Evolutionary conservation across 1,139 yeast species (phyloP).

Genomic region (Protomyces pachydermus): DNA sequence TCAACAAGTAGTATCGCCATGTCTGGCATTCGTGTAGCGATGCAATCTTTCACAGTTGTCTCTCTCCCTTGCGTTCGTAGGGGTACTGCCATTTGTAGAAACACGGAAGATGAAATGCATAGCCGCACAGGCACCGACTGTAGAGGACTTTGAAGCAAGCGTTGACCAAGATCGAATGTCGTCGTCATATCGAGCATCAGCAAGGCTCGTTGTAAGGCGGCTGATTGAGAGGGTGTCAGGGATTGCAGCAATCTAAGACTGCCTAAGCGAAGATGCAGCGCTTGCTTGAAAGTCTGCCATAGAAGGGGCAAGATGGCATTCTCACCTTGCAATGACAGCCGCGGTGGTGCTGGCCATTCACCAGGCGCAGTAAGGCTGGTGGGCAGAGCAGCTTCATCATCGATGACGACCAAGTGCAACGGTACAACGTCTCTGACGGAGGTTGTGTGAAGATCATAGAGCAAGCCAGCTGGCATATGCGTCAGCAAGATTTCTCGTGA

Average conservation of each 20-base stretch:
- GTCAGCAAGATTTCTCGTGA: background rate
- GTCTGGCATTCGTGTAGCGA: background rate
- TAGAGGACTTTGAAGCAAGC: background rate
- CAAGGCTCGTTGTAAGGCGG: background rate
- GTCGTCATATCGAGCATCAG: constrained; percentile 1
- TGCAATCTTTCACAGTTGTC: background rate
- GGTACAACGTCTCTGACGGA: background rate
- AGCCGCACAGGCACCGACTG: constrained; percentile 7
- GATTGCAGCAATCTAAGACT: background rate
- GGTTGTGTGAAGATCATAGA: constrained; percentile 13
- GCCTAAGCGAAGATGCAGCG: background rate
- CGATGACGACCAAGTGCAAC: background rate
- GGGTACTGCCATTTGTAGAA: constrained; percentile 2
- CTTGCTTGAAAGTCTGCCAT: constrained; percentile 20
- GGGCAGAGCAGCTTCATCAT: background rate
- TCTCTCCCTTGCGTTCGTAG: background rate
- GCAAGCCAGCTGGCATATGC: constrained; percentile 25
- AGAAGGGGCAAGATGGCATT: background rate
- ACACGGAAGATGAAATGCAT: background rate
- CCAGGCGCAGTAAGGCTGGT: background rate
- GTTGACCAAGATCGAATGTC: background rate
- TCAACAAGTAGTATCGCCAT: background rate
- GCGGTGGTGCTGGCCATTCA: background rate
- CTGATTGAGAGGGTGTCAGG: background rate
- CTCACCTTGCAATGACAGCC: background rate